Conservation (phyloP, 1,284 basidiomycete genomes). For the Rhodotorula sp. region DNA sequence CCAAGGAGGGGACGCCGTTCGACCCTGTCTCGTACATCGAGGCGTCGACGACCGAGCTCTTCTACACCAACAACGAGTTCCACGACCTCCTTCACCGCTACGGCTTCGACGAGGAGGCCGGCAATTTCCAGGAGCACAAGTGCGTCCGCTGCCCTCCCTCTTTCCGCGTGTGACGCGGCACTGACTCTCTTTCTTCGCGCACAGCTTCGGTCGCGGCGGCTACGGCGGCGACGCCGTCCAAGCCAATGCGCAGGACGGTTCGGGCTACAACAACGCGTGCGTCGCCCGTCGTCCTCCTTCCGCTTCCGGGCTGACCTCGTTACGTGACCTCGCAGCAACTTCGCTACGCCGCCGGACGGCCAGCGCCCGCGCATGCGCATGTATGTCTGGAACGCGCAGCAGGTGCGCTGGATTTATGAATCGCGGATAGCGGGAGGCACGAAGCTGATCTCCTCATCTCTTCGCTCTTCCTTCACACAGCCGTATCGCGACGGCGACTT, state of each 20-base stretch:
- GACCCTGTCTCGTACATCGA: conserved; percentile 72
- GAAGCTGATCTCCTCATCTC: not conserved
- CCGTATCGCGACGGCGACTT: conserved; percentile 93
- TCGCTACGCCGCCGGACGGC: conserved; percentile 58
- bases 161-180: not conserved
- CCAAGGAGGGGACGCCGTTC: conserved; percentile 50
- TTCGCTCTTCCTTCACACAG: conserved; percentile 78
- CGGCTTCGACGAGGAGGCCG: conserved; percentile 74
- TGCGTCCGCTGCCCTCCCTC: not conserved
- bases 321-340: conserved; percentile 31
- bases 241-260: conserved; percentile 91
- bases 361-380: conserved; percentile 68
- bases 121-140: conserved; percentile 91
- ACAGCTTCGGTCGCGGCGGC: conserved; percentile 86
- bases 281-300: conserved; percentile 34
- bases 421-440: too few relatives aligned
- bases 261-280: conserved; percentile 56
- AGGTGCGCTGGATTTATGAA: too few relatives aligned
- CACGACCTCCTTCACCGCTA: conserved; percentile 58
- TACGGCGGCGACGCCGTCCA: conserved; percentile 85
- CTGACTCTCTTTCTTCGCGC: not conserved
- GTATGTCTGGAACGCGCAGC: conserved; percentile 59
- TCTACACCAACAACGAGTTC: conserved; percentile 80
- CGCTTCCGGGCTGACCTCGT: conserved; percentile 50
- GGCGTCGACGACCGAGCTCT: conserved; percentile 80